Evolutionary conservation across 345 rosid species (phyloP).

Genomic region (Lagerstroemia speciosa): DNA sequence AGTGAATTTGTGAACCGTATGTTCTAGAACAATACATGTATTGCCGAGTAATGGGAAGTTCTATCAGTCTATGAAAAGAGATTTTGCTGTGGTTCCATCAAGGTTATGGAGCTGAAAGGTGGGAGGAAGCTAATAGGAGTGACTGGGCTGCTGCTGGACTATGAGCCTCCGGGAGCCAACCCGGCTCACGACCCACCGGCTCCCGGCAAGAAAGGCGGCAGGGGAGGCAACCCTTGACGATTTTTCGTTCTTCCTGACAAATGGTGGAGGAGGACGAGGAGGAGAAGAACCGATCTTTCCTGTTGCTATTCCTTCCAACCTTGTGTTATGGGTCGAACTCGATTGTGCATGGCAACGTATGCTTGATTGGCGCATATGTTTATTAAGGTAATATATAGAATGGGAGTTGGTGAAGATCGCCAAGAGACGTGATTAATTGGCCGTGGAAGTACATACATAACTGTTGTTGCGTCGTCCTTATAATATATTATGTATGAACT

Average conservation of each 20-base stretch:
- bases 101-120: background rate
- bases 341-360: background rate
- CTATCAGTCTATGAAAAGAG: too few relatives aligned
- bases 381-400: background rate
- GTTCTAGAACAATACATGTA: background rate
- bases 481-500: background rate
- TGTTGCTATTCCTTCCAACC: background rate
- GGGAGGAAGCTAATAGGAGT: constrained; percentile 12
- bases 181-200: constrained; percentile 13
- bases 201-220: constrained; percentile 6
- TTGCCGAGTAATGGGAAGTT: background rate
- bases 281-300: background rate
- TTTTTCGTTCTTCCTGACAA: background rate
- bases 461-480: background rate
- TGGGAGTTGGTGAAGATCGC: background rate
- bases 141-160: constrained; percentile 14
- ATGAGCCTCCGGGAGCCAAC: constrained; percentile 17
- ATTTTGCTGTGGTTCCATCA: too few relatives aligned
- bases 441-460: background rate
- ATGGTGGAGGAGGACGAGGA: background rate
- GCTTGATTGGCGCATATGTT: background rate
- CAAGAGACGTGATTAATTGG: background rate
- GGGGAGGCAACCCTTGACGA: constrained; percentile 4
- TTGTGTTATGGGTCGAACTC: background rate
- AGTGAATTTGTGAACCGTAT: too few relatives aligned